Evolutionary conservation across 805 yeast species (phyloP), one percentile per base, ranked within the genome.

Genomic region (Saccharomycopsis vini): DNA sequence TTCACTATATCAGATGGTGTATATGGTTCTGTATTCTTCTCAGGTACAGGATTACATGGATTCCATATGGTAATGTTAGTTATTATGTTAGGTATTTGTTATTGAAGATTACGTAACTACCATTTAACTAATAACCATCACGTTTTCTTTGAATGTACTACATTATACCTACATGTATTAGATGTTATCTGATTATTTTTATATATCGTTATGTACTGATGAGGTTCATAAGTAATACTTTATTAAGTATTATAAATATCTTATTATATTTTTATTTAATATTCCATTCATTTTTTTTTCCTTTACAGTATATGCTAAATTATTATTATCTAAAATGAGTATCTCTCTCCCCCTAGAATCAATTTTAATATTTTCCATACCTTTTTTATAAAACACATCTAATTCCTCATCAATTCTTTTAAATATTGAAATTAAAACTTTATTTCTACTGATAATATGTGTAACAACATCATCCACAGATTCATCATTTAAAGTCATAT

Each of bases 151-250:
- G 58, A 56, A 47, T 49, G 50, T 26, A 55, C 57, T 44, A 50
- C 55, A 21, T 45, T 56, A 43, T 52, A 50, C 34, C 50, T 51
- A 50, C 59, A 56, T 49, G 55, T 56, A 30, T 45, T 56, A 47
- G 59, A 56, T 55, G 51, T 56, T 28, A 54, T 56, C 39, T 56
- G 59, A 56, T 51, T 56, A 52, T 54, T 55, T 44, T 45, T 56
- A 47, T 55, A 50, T 38, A 50, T 56, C 22, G 42, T 55, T 21
- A 49, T 54, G 48, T 56, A 56, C 43, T 55, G 56, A 49, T 55
- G 59, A 54, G 59, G 56, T 36, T 38, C 52, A 32, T 55, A 55
- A 52, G n/a, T n/a, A n/a, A n/a, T n/a, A n/a, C n/a, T n/a, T n/a
- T 36, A 10, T 20, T 35, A n/a, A 19, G 7, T 38, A 28, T 32